phyloP scores from a whole-genome alignment of 768 basidiomycete genomes.

The Coprinellus aureogranulatus region DNA sequence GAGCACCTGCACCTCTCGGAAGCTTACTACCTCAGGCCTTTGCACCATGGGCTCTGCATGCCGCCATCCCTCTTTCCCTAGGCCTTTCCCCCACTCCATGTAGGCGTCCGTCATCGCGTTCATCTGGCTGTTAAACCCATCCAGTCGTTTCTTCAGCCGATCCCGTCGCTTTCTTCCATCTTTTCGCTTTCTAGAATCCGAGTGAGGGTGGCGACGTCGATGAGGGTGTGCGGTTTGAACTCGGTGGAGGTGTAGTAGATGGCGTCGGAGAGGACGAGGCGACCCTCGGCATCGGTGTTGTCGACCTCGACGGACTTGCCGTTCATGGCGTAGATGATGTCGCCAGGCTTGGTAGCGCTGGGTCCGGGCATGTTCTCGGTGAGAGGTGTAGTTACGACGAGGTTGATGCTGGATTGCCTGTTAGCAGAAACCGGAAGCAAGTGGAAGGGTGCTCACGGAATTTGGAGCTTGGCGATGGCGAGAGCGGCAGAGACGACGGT shows the following conservation, averaged over 20 bases:
- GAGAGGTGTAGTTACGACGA: slow-evolving; percentile 70
- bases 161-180: too few relatives aligned
- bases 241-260: slow-evolving; percentile 77
- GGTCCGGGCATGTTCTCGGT: slow-evolving; percentile 85
- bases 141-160: too few relatives aligned
- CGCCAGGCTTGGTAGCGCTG: slow-evolving; percentile 77
- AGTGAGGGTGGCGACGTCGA: slow-evolving; percentile 90
- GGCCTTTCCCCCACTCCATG: too few relatives aligned
- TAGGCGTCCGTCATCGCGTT: too few relatives aligned
- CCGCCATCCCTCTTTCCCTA: too few relatives aligned
- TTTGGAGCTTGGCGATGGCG: slow-evolving; percentile 75
- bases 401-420: slow-evolving; percentile 55
- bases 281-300: slow-evolving; percentile 85
- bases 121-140: too few relatives aligned
- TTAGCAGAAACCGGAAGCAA: slow-evolving; percentile 2
- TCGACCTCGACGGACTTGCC: slow-evolving; percentile 85
- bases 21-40: too few relatives aligned
- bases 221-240: slow-evolving; percentile 77
- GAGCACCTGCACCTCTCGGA: too few relatives aligned
- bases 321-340: slow-evolving; percentile 87
- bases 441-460: slow-evolving; percentile 55
- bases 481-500: slow-evolving; percentile 68
- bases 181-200: too few relatives aligned
- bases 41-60: too few relatives aligned
- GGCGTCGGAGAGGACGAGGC: slow-evolving; percentile 76